Conservation (phyloP, 2,329 filamentous ascomycete genomes). For the Stromatinia cepivora region DNA sequence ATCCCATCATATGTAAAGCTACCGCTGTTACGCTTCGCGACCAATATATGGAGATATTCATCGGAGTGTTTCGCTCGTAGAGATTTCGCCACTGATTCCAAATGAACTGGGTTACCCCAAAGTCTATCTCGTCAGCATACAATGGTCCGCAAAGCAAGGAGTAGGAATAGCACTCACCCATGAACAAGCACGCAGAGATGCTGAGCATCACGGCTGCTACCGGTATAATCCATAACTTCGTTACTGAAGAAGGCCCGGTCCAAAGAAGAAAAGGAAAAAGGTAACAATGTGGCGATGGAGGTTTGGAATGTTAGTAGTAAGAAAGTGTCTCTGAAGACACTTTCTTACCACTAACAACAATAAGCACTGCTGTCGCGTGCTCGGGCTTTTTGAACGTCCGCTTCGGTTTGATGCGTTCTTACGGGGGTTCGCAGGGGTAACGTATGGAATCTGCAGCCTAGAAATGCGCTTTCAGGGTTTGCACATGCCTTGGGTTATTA, state of each 20-base stretch:
- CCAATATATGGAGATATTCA: constrained; percentile 67
- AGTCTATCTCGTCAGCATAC: constrained; percentile 49
- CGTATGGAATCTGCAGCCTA: constrained; percentile 18
- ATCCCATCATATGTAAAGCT: constrained; percentile 72
- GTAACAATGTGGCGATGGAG: constrained; percentile 36
- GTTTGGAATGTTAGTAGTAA: constrained; percentile 39
- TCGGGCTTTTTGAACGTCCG: constrained; percentile 1
- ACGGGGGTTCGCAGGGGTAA: neutral
- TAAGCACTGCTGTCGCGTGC: constrained; percentile 12
- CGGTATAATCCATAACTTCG: constrained; percentile 50
- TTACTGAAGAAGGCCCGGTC: constrained; percentile 42
- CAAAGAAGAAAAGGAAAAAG: constrained; percentile 41
- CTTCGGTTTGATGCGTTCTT: constrained; percentile 15
- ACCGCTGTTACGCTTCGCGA: constrained; percentile 71
- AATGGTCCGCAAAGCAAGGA: neutral
- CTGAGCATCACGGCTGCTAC: constrained; percentile 56
- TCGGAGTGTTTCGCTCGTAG: constrained; percentile 61
- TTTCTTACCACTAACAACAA: constrained; percentile 39
- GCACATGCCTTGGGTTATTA: neutral
- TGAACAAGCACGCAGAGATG: constrained; percentile 79
- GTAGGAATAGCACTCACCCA: constrained; percentile 45
- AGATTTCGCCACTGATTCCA: constrained; percentile 65
- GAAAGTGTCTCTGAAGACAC: constrained; percentile 44
- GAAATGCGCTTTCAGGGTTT: constrained; percentile 13
- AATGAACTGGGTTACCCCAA: constrained; percentile 78